Evolutionary conservation across 805 yeast species (phyloP).

Genomic region (Metschnikowia proteae): DNA sequence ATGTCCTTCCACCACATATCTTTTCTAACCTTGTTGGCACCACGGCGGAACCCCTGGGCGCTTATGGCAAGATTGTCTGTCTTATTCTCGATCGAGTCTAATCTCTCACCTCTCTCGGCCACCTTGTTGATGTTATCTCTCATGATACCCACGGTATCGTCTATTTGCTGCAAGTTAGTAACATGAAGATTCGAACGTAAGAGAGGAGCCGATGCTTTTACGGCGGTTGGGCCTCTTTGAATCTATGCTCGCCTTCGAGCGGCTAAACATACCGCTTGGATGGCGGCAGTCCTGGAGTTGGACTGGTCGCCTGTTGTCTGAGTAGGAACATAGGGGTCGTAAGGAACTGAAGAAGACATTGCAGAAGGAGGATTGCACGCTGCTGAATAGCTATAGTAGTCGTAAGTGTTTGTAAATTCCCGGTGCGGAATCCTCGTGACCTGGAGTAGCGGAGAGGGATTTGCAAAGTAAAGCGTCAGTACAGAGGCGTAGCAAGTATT

Average conservation of each 20-base stretch:
- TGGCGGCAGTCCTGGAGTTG: constrained; percentile 67
- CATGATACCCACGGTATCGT: constrained; percentile 96
- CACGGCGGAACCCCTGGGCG: constrained; percentile 93
- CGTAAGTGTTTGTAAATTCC: constrained; percentile 3
- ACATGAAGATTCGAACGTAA: background rate
- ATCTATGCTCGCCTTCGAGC: background rate
- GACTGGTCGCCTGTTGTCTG: constrained; percentile 50
- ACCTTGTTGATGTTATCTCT: constrained; percentile 94
- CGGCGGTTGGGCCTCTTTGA: background rate
- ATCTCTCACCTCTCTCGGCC: constrained; percentile 89
- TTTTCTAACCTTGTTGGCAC: constrained; percentile 95
- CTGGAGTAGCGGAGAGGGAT: constrained; percentile 2
- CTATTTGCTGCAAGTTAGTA: constrained; percentile 61
- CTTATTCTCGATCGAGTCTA: constrained; percentile 87
- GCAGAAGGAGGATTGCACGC: background rate
- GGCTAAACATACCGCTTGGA: constrained; percentile 62
- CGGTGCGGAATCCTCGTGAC: constrained; percentile 10
- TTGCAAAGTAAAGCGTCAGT: background rate
- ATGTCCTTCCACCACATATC: constrained; percentile 99
- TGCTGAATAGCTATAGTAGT: background rate
- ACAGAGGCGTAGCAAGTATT: background rate
- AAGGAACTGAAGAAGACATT: constrained; percentile 79
- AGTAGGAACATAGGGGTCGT: constrained; percentile 80
- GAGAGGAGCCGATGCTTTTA: background rate
- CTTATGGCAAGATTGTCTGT: constrained; percentile 89